A percentile compares a stretch with the other conserved stretches of the same genome.
Conservation (phyloP, 305 asterid genomes). For the Fraxinus floribunda region DNA sequence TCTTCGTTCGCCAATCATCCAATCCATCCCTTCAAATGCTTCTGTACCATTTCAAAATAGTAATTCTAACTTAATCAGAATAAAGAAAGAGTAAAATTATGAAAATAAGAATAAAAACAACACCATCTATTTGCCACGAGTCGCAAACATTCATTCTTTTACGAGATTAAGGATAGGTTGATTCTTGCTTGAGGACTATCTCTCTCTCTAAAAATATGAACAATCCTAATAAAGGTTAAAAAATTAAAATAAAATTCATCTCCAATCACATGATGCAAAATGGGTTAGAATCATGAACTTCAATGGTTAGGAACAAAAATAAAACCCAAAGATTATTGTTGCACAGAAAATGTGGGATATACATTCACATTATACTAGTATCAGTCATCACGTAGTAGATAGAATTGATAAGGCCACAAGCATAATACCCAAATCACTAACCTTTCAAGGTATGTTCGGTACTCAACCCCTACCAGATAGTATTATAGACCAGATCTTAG, state of each 20-base stretch:
- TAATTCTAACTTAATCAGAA: not conserved
- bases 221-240: not conserved
- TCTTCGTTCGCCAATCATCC: conserved; percentile 24
- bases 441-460: not conserved
- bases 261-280: not conserved
- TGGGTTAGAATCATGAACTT: not conserved
- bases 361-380: not conserved
- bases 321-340: not conserved
- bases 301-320: not conserved
- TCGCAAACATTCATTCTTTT: not conserved
- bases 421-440: not conserved
- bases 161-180: not conserved
- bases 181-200: not conserved
- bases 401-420: not conserved
- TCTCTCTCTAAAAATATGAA: not conserved
- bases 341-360: not conserved
- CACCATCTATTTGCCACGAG: not conserved
- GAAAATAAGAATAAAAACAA: not conserved
- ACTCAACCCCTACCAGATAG: not conserved
- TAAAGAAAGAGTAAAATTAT: not conserved
- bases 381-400: not conserved
- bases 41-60: conserved; percentile 33
- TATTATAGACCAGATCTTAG: not conserved
- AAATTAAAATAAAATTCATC: not conserved
- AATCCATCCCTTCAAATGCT: conserved; percentile 33